Evolutionary conservation across 192 early-diverging fungal species (phyloP), one percentile per base, ranked within the genome.

Genomic region (Mortierella claussenii): DNA sequence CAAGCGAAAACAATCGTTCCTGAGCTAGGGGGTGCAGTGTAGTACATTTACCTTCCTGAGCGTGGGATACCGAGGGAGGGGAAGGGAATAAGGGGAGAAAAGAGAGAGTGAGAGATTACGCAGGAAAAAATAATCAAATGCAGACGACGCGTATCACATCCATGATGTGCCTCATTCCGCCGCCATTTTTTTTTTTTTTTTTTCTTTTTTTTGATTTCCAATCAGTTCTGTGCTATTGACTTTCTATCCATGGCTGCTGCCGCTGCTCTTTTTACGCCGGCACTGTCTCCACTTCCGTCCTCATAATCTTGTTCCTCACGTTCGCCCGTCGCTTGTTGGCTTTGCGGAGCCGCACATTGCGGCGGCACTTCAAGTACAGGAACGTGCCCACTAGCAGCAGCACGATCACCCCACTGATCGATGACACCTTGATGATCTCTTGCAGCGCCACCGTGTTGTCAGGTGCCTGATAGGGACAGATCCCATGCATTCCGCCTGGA

Each of bases 351-450:
- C 73, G 64, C 27, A 67, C 54, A 27, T 76, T 76, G 10, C 73
- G 56, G 21, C 73, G 63, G 20, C 58, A 67, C 10, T 76, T 76
- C 26, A 76, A 37, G 31, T 76, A 76, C 17, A 76, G 32, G 47
- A 76, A 76, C 10, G 62, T 61, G 11, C 58, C 63, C 37, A 60
- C 46, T 23, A 76, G 17, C 10, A 61, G 33, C 34, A 76, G 33
- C 11, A 76, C 60, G 62, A 67, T 76, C 23, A 66, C 73, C 15
- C 73, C 73, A 76, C 73, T 65, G 32, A 76, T 67, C 27, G 59
- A 48, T 3, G 73, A 76, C 24, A 76, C 73, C 34, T 56, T 66
- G 53, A 76, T 67, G 31, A 76, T 76, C 2, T 76, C 65, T 59
- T 67, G 73, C 1, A 76, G 51, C 3, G 73, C 73, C 24, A 67